Evolutionary conservation across 2,329 filamentous ascomycete species (phyloP).

Genomic region (Monosporascus sp.): DNA sequence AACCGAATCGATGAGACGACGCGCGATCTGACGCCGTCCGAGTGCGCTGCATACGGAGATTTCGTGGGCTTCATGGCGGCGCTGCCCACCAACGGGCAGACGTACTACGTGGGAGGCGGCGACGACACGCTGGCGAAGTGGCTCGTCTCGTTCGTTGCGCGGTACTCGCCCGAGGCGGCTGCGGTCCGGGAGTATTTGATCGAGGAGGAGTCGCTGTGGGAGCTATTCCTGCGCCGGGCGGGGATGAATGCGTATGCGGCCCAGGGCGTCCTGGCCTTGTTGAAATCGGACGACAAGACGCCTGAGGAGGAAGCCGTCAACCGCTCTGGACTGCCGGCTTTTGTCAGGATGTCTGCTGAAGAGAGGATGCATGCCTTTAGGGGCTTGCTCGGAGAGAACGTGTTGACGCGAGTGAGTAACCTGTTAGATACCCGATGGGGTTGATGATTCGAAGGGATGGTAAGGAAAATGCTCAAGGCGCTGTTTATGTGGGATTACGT

Average conservation of each 20-base stretch:
- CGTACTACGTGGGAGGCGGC: slow-evolving; percentile 46
- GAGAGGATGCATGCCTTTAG: slow-evolving; percentile 47
- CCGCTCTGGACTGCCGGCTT: slow-evolving; percentile 42
- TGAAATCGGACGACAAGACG: slow-evolving; percentile 31
- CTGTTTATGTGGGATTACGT: not conserved
- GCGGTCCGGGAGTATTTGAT: slow-evolving; percentile 29
- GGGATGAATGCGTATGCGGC: slow-evolving; percentile 70
- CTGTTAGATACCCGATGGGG: slow-evolving; percentile 48
- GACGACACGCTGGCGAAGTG: slow-evolving; percentile 46
- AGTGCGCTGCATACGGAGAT: slow-evolving; percentile 39
- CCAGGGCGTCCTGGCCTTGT: slow-evolving; percentile 51
- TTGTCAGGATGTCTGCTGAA: slow-evolving; percentile 49
- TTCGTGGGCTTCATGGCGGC: slow-evolving; percentile 44
- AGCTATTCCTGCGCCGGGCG: slow-evolving; percentile 57
- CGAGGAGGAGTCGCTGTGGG: slow-evolving; percentile 60
- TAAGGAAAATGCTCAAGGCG: not conserved
- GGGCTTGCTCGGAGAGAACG: slow-evolving; percentile 41
- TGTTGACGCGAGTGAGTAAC: slow-evolving; percentile 46
- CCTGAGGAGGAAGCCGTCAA: slow-evolving; percentile 7
- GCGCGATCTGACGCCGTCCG: slow-evolving; percentile 31
- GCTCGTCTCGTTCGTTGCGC: slow-evolving; percentile 47
- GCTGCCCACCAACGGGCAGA: slow-evolving; percentile 32
- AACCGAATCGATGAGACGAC: slow-evolving; percentile 36
- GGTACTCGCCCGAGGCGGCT: slow-evolving; percentile 27
- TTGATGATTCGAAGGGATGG: slow-evolving; percentile 7